Base-by-base conservation (phyloP, 2,329 filamentous ascomycete genomes). In the Fusarium luffae region DNA sequence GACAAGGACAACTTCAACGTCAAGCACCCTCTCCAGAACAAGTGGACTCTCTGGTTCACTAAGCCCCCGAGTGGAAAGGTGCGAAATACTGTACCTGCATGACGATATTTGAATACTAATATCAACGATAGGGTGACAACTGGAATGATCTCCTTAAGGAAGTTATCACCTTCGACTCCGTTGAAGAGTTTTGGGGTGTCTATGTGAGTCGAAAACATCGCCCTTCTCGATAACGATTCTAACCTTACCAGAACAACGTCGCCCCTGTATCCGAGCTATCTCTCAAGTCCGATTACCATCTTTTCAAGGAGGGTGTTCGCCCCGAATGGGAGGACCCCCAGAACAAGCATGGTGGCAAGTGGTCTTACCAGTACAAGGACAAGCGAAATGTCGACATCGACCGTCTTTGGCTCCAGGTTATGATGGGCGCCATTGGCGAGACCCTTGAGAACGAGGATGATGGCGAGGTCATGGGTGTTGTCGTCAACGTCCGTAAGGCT, bases 1-100 rank as follows among this genome's bases (percentile, higher is more conserved):
- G 94, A 98, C 84, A 92, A 96, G 75, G 92, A 98, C 73, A 98
- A 99, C 87, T 99, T 99, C 89, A 99, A 97, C 77, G 96, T 99
- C 82, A 99, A 98, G 88, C 96, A 99, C 82, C 95, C 94, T 73
- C 88, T 99, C 66, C 94, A 97, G 88, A 92, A 98, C 86, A 92
- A 93, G 80, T 99, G 96, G 96, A 98, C 96, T 63, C 86, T 99
- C 59, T 99, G 97, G 97, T 99, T 98, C 86, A 98, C 95, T 77
- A 98, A 98, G 88, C 95, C 96, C 56, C 92, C 95, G 44, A 97
- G 91, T 80, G 94, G 94, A 84, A 98, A 97, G 91, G 94, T 96
- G 82, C 64, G 85, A 56, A 48, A 54, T 27, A 10, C 25, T 30
- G 25, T 19, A 51, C 55, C 16, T 42, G 23, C 21, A 51, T 19